Base-by-base conservation (phyloP, 352 stramenopile species). In the Globisporangium megalacanthum region DNA sequence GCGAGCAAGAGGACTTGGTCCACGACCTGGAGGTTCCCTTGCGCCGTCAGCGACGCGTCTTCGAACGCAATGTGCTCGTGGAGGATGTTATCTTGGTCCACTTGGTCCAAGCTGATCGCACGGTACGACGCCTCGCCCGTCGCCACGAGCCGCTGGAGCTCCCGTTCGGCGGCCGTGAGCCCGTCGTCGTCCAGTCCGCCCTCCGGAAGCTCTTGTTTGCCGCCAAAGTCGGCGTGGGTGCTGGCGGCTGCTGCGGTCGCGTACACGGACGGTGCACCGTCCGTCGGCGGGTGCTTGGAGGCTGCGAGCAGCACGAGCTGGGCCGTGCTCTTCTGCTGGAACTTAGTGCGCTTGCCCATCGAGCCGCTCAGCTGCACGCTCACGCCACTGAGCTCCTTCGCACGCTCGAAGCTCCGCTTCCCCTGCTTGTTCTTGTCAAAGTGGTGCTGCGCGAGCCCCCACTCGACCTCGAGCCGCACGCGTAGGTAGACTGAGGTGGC, bases 271-370 rank as follows among this genome's bases (percentile, higher is more conserved):
- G 65, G 49, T n/a, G 65, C 61, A 39, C 67, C 65, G 39, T 77
- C 65, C 9, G 56, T 54, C 29, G 77, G 70, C 44, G 70, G 54
- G 55, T 77, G 77, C 69, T 83, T 87, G 33, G 79, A 88, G 33
- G 73, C 74, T 1, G 80, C 83, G 14, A 89, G 73, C 19, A 93
- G 69, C 54, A 93, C 73, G 78, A 94, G 89, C 62, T 98, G 93
- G 58, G 95, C 87, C 11, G 90, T 88, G 55, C 79, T 84, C 52
- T 97, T 93, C 62, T 87, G 73, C 66, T 98, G 95, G 68, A 90
- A 98, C 67, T 98, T 99, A 42, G 94, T 98, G 50, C 94, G 81
- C 68, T 97, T 97, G 39, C 96, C 96, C 64, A 97, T 68, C 4
- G 87, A 93, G 15, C 94, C 96, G 19, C 86, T 97, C 33, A 99